Base-by-base conservation (phyloP, 495 filamentous ascomycete genomes). In the Trypethelium eluteriae region DNA sequence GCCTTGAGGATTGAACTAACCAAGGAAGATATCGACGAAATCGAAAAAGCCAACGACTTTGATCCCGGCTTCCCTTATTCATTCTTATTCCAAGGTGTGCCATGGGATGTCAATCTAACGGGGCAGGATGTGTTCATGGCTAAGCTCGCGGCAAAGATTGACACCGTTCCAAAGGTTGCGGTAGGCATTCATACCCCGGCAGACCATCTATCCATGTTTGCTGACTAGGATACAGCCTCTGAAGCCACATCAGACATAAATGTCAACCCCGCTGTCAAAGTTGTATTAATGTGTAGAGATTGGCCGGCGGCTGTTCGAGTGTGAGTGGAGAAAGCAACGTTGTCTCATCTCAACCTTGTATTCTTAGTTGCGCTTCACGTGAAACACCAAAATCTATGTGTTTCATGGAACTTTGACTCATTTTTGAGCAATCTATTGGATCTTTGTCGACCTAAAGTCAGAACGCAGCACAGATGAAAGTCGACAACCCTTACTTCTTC, bases 31-130 rank as follows among this genome's bases (percentile, higher is more conserved):
- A 81, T 90, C 35, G 72, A 80, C 25, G 82, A 86, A 71, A 88
- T 91, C 68, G 87, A 90, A 64, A 69, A 71, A 71, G 86, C 83
- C 6, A 73, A 76, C 59, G 77, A 79, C 6, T 89, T 89, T 73
- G 84, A 88, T 68, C 39, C 79, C 63, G 85, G 86, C 9, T 89
- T 88, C 75, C 87, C 86, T 38, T 34, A 63, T 53, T 12, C 49
- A 53, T 53, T 53, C 49, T 53, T 53, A 18, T 53, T 53, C 49
- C 49, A 18, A 11, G 16, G 25, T 53, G 49, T 18, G 9, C 49
- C 49, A 11, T 53, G 49, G 49, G 25, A 53, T 18, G 10, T 53
- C 49, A 53, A 53, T 18, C 25, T 53, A 18, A 53, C 49, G 9
- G 49, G 10, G 5, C 16, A 5, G 11, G 32, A 62, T 36, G 59